Percentiles rank a stretch among this genome's conserved stretches.
Evolutionary conservation across 2,329 filamentous ascomycete genomes (phyloP).

Genomic region (Ascochyta lentis): DNA sequence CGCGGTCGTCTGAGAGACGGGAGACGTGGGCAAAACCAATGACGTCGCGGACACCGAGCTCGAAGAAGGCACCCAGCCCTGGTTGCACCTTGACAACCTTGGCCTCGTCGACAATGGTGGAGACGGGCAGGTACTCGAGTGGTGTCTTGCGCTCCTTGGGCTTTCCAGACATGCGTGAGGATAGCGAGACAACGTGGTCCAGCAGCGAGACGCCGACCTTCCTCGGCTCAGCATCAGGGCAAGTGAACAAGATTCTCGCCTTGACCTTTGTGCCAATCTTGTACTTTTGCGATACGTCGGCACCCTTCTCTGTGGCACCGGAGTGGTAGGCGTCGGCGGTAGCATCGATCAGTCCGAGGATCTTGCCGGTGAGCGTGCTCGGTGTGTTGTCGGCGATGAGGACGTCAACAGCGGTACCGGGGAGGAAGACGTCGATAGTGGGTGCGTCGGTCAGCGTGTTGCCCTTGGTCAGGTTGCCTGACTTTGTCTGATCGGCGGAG

Average conservation of each 20-base stretch:
- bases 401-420: slow-evolving; percentile 88
- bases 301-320: slow-evolving; percentile 71
- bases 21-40: slow-evolving; percentile 96
- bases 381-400: slow-evolving; percentile 77
- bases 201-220: slow-evolving; percentile 89
- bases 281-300: slow-evolving; percentile 77
- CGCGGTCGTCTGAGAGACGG: slow-evolving; percentile 84
- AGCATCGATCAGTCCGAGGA: slow-evolving; percentile 89
- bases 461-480: slow-evolving; percentile 70
- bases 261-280: slow-evolving; percentile 85
- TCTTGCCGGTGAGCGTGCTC: slow-evolving; percentile 83
- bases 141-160: slow-evolving; percentile 59
- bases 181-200: slow-evolving; percentile 79
- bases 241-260: slow-evolving; percentile 86
- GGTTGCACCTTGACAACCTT: slow-evolving; percentile 81
- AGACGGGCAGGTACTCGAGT: slow-evolving; percentile 69
- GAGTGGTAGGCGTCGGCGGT: slow-evolving; percentile 93
- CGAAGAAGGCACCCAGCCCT: slow-evolving; percentile 80
- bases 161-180: slow-evolving; percentile 47
- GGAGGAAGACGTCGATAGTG: slow-evolving; percentile 87
- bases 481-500: slow-evolving; percentile 73
- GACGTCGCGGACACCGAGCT: slow-evolving; percentile 70
- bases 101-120: slow-evolving; percentile 77
- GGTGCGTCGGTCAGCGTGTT: slow-evolving; percentile 76
- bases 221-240: slow-evolving; percentile 76